Base-by-base conservation (phyloP, 73 alveolate genomes). In the Urostyla sp. region DNA sequence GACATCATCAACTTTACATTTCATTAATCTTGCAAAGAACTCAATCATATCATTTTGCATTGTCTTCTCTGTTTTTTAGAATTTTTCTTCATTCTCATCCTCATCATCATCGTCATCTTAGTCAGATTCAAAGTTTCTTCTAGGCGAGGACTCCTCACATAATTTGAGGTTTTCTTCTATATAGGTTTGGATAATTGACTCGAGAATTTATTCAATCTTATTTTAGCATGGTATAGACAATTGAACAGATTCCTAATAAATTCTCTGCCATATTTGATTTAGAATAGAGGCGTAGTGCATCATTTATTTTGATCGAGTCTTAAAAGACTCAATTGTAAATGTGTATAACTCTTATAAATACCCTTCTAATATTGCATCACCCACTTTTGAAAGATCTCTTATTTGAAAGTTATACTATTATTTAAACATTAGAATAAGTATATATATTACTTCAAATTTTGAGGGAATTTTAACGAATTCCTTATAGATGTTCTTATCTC, bases 391-490 rank as follows among this genome's bases (percentile, higher is more conserved):
- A 20, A 75, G 69, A 67, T 57, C 91, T 77, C 91, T 79, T 51
- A 83, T 36, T 44, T 83, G 82, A 44, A 83, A 83, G 54, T 83
- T 83, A 38, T 72, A 23, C 83, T 69, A 21, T 28, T 37, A 55
- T 55, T 16, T 26, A 55, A 21, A 63, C 60, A 63, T 37, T 13
- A 43, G 60, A 7, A 37, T 58, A 58, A 58, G n/a, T n/a, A n/a
- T n/a, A n/a, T n/a, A 58, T 20, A 52, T 35, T 63, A 63, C 73
- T 58, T 81, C 91, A 81, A 81, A 69, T 52, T 72, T 81, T 45
- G 55, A 66, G 21, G 84, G 84, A 18, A 83, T 58, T 34, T 57
- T 83, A 8, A 83, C 80, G 28, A 56, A 66, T 16, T 83, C 67
- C 57, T 57, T 83, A 18, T 28, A 72, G 21, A 83, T 26, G 5